phyloP scores from a whole-genome alignment of 441 rosid species.

The Pelargonium citronellum region DNA sequence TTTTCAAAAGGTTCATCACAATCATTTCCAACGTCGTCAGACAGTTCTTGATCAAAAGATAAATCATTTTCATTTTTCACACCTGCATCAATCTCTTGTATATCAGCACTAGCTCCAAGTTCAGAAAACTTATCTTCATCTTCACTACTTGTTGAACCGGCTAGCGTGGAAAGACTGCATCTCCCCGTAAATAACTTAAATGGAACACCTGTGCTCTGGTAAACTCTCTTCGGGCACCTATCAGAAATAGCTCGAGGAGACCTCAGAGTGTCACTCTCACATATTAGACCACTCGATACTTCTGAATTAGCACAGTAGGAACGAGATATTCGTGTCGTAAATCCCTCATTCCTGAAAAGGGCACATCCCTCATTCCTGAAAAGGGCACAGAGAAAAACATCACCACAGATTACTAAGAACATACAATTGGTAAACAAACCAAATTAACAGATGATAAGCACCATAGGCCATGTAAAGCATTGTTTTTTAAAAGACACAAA shows the following conservation, averaged over 20 bases:
- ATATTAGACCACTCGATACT: neutral
- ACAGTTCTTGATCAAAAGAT: neutral
- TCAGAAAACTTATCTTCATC: neutral
- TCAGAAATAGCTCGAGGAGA: neutral
- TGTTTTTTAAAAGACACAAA: no score
- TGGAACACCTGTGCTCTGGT: neutral
- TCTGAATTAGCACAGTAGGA: neutral
- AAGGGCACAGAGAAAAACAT: neutral
- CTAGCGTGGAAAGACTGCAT: neutral
- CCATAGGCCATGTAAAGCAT: neutral
- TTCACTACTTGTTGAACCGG: neutral
- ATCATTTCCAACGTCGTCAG: neutral
- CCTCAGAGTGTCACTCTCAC: neutral
- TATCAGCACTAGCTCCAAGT: constrained; percentile 7
- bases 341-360: constrained; percentile 4
- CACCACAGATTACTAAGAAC: constrained; percentile 2
- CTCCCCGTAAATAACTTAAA: neutral
- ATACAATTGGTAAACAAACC: neutral
- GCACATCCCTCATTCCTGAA: no score
- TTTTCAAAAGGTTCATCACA: neutral
- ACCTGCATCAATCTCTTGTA: neutral
- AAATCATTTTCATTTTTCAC: neutral
- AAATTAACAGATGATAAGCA: neutral
- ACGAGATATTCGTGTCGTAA: neutral
- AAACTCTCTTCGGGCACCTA: neutral